These are phyloP conservation scores for Agaricus subrufescens DNA, from an alignment of 768 basidiomycete species.

Conservation along the genomic window DNA sequence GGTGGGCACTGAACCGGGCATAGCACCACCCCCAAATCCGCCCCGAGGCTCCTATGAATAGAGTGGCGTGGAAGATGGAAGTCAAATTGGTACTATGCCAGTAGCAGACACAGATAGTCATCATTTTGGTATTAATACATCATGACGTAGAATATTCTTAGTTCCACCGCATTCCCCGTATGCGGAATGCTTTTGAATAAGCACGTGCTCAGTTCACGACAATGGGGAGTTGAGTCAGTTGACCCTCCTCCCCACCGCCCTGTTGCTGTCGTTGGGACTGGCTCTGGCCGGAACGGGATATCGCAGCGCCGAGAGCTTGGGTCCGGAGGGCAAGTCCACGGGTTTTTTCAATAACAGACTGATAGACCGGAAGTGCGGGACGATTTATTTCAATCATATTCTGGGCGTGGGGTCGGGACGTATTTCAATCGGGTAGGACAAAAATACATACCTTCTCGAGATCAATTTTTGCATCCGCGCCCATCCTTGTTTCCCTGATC, in stretches of 20 bases:
- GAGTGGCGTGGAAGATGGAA: not conserved
- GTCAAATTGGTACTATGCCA: too few relatives aligned
- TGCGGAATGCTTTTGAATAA: too few relatives aligned
- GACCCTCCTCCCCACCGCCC: not conserved
- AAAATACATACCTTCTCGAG: constrained; percentile 70
- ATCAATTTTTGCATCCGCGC: constrained; percentile 96
- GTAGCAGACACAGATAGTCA: too few relatives aligned
- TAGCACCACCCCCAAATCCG: too few relatives aligned
- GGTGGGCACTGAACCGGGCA: too few relatives aligned
- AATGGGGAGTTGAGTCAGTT: constrained; percentile 1
- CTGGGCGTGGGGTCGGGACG: constrained; percentile 30
- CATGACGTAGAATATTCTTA: too few relatives aligned
- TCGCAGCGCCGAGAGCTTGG: constrained; percentile 81
- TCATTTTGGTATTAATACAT: too few relatives aligned
- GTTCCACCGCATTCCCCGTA: too few relatives aligned
- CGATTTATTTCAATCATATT: constrained; percentile 96
- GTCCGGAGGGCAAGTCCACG: constrained; percentile 88
- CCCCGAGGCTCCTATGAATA: too few relatives aligned
- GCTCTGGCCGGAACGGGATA: constrained; percentile 31
- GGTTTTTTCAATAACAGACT: constrained; percentile 93
- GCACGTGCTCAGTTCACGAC: not conserved
- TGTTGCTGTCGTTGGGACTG: constrained; percentile 7
- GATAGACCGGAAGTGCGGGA: constrained; percentile 85
- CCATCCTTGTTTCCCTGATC: constrained; percentile 95
- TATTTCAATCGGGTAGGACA: not conserved